Conservation (phyloP, 768 basidiomycete genomes). For the Suillus tomentosus region DNA sequence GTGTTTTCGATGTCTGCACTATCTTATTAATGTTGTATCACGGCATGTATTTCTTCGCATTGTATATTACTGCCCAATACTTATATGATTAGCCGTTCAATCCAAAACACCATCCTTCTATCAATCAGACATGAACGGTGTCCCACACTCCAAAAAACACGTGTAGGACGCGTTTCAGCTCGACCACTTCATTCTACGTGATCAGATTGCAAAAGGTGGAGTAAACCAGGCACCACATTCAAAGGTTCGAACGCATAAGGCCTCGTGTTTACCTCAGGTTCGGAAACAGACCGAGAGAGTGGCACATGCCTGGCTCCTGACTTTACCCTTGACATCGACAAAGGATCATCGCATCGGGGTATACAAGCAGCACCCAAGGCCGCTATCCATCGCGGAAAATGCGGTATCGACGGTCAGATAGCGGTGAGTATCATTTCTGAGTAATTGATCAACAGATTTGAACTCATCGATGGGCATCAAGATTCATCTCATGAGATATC, state of each 20-base stretch:
- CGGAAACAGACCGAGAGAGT: constrained; percentile 7
- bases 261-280: constrained; percentile 10
- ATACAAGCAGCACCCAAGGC: neutral
- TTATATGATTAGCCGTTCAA: constrained; percentile 6
- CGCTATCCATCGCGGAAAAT: neutral
- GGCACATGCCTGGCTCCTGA: constrained; percentile 4
- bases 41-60: constrained; percentile 2
- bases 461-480: constrained; percentile 22
- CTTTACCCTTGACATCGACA: constrained; percentile 4
- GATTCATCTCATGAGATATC: constrained; percentile 36
- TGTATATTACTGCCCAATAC: constrained; percentile 1
- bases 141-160: constrained; percentile 5
- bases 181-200: neutral
- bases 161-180: neutral
- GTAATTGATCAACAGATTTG: neutral
- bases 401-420: constrained; percentile 5
- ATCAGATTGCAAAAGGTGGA: constrained; percentile 4
- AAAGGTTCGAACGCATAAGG: constrained; percentile 2
- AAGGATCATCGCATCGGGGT: neutral
- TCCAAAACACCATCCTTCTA: neutral
- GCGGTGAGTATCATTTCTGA: neutral
- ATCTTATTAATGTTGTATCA: constrained; percentile 6
- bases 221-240: neutral
- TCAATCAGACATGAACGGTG: neutral
- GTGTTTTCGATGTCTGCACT: constrained; percentile 2